These are phyloP conservation scores for Trichoderma sp. DNA, from an alignment of 2,329 filamentous ascomycete species.

Conservation along the genomic window DNA sequence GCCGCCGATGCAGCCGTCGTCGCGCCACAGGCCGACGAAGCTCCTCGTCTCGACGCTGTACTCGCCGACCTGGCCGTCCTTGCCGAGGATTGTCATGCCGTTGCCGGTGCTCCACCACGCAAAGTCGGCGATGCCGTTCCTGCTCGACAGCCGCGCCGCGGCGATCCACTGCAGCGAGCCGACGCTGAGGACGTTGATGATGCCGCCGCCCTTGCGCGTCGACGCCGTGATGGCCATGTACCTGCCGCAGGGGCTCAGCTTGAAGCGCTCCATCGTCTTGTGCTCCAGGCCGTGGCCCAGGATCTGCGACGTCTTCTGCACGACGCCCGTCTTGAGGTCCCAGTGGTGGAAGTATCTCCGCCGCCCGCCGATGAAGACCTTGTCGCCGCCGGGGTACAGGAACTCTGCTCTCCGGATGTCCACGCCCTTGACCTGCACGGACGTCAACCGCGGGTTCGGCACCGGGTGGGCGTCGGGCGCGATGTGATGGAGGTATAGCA, in stretches of 20 bases:
- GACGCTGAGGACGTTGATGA: slow-evolving; percentile 82
- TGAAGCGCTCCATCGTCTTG: slow-evolving; percentile 87
- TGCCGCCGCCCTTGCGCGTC: slow-evolving; percentile 80
- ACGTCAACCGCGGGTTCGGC: slow-evolving; percentile 87
- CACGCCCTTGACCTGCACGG: slow-evolving; percentile 80
- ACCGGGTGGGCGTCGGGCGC: slow-evolving; percentile 72
- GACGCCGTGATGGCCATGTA: slow-evolving; percentile 84
- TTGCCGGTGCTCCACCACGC: slow-evolving; percentile 87
- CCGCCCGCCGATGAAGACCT: slow-evolving; percentile 85
- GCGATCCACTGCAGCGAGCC: slow-evolving; percentile 84
- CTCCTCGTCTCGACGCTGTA: slow-evolving; percentile 71
- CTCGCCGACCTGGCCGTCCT: slow-evolving; percentile 87
- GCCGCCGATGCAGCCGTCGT: slow-evolving; percentile 85
- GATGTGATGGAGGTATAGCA: slow-evolving; percentile 87
- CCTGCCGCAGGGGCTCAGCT: slow-evolving; percentile 79
- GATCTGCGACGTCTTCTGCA: slow-evolving; percentile 80
- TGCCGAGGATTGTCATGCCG: slow-evolving; percentile 80
- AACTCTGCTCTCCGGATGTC: slow-evolving; percentile 86
- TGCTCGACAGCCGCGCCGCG: slow-evolving; percentile 78
- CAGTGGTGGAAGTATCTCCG: slow-evolving; percentile 92
- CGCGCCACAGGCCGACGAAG: slow-evolving; percentile 81
- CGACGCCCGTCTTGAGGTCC: slow-evolving; percentile 78
- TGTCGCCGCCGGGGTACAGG: slow-evolving; percentile 68
- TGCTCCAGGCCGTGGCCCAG: slow-evolving; percentile 80
- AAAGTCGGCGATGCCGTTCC: slow-evolving; percentile 85